Evolutionary conservation across 1,284 basidiomycete genomes (phyloP).

Genomic region (Pascua sp.): DNA sequence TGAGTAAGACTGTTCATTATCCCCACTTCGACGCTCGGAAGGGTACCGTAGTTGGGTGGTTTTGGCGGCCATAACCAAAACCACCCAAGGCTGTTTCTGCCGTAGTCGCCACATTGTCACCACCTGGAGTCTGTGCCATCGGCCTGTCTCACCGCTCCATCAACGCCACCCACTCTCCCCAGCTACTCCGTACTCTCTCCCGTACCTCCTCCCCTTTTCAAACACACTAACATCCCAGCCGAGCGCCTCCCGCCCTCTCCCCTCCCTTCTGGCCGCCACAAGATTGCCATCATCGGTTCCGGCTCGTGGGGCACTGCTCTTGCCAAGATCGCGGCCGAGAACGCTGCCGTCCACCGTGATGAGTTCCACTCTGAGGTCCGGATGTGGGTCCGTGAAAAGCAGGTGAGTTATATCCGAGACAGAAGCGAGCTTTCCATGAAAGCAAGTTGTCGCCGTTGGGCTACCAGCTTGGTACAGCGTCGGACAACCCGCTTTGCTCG

Average conservation of each 20-base stretch:
- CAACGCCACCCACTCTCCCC: conserved; percentile 1
- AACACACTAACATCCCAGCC: neutral
- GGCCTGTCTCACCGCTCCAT: no score
- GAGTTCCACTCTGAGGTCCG: conserved; percentile 53
- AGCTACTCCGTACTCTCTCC: no score
- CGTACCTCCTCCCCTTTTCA: conserved; percentile 38
- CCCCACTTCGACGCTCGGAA: no score
- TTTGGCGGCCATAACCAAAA: no score
- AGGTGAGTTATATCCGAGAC: conserved; percentile 20
- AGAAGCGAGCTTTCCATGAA: neutral
- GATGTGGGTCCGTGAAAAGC: conserved; percentile 56
- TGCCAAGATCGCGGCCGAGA: conserved; percentile 57
- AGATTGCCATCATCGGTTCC: conserved; percentile 57
- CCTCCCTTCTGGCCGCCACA: conserved; percentile 51
- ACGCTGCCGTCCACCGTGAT: conserved; percentile 47
- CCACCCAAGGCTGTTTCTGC: no score
- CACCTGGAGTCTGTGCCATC: no score
- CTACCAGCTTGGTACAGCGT: no score
- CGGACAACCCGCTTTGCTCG: no score
- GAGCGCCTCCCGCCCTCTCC: conserved; percentile 37
- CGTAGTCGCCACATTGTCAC: no score
- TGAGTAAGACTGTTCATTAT: conserved; percentile 1
- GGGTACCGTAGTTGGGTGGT: no score
- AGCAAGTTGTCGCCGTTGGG: no score
- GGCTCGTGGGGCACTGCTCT: conserved; percentile 58